Evolutionary conservation across 768 basidiomycete genomes (phyloP).

Genomic region (Leccinum disarticulatum): DNA sequence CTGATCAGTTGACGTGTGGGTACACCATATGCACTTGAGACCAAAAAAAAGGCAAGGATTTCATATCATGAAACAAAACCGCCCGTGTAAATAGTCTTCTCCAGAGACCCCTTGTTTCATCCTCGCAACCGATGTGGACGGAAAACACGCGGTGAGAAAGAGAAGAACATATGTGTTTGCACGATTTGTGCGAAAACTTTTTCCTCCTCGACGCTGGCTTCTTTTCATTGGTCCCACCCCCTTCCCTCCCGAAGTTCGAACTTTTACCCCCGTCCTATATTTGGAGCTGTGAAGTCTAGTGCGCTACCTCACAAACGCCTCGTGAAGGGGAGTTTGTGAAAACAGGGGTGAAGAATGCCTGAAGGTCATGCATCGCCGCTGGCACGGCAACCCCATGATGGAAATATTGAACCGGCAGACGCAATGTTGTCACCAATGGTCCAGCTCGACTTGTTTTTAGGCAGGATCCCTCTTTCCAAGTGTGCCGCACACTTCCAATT

Average conservation of each 20-base stretch:
- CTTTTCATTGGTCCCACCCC: not conserved
- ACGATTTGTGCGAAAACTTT: not conserved
- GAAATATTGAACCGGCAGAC: not conserved
- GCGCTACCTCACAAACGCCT: slow-evolving; percentile 23
- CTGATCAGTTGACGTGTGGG: slow-evolving; percentile 10
- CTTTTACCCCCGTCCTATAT: not conserved
- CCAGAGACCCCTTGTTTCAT: slow-evolving; percentile 22
- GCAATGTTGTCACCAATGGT: not conserved
- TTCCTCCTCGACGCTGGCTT: not conserved
- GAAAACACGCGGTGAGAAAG: slow-evolving; percentile 10
- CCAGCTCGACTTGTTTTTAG: not conserved
- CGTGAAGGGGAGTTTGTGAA: slow-evolving; percentile 14
- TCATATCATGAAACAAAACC: slow-evolving; percentile 16
- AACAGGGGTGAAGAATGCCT: not conserved
- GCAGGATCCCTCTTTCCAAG: not conserved
- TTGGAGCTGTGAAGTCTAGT: not conserved
- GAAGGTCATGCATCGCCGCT: not conserved
- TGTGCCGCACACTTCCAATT: not conserved
- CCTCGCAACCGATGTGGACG: slow-evolving; percentile 9
- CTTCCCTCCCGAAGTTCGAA: not conserved
- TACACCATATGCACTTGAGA: not conserved
- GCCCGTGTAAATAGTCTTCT: slow-evolving; percentile 8
- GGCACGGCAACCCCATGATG: not conserved
- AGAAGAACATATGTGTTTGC: not conserved
- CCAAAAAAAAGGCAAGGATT: not conserved